Conservation (phyloP, 176 grass and related monocot genomes). For the Juncus effusus region DNA sequence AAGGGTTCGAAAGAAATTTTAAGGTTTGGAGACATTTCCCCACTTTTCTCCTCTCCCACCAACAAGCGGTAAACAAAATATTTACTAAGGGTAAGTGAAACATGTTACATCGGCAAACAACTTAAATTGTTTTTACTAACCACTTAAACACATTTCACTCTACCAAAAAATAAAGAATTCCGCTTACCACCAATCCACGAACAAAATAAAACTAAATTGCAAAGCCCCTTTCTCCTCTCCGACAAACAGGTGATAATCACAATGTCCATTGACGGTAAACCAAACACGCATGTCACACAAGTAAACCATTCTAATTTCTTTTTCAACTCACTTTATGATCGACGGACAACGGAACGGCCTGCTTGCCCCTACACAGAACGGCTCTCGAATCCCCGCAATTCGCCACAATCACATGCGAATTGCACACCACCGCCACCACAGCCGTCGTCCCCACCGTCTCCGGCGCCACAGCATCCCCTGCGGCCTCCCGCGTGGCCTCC, state of each 20-base stretch:
- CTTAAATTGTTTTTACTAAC: no score
- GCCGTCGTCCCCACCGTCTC: conserved; percentile 85
- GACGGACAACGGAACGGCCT: conserved; percentile 54
- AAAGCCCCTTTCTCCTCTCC: no score
- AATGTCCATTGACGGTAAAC: background rate
- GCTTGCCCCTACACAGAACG: conserved; percentile 77
- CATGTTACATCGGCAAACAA: no score
- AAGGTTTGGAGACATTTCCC: no score
- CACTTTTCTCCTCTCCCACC: no score
- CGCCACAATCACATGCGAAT: conserved; percentile 63
- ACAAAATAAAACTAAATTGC: background rate
- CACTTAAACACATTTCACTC: no score
- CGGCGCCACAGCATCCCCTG: conserved; percentile 46
- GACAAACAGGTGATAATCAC: background rate
- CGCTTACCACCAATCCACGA: background rate
- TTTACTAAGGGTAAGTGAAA: no score
- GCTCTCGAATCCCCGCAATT: conserved; percentile 90
- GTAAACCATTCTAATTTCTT: no score
- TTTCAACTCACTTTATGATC: conserved; percentile 65
- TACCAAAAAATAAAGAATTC: no score
- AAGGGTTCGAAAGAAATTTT: no score
- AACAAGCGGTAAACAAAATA: no score
- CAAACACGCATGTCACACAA: background rate
- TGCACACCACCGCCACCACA: conserved; percentile 55
- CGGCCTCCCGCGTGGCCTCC: background rate